Evolutionary conservation across 306 rosid genomes (phyloP).

Genomic region (Sesbania bispinosa): DNA sequence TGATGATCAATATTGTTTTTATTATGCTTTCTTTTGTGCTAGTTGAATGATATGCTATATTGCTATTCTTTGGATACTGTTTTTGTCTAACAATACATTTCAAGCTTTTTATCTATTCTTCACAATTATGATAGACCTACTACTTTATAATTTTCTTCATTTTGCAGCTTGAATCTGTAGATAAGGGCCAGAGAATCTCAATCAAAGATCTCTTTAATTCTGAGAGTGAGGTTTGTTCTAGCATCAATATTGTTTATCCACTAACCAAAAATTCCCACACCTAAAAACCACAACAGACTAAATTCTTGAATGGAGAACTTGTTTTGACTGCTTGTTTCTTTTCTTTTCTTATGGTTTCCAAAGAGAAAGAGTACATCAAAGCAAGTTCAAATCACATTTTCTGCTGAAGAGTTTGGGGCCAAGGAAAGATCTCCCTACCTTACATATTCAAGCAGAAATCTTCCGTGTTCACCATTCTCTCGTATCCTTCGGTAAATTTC

Average conservation of each 20-base stretch:
- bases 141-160: not conserved
- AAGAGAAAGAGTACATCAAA: constrained; percentile 47
- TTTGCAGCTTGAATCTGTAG: constrained; percentile 57
- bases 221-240: constrained; percentile 51
- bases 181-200: constrained; percentile 50
- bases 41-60: constrained; percentile 12
- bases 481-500: constrained; percentile 52
- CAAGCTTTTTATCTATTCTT: not conserved
- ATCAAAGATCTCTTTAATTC: constrained; percentile 47
- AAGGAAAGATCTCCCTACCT: constrained; percentile 49
- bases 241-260: constrained; percentile 12
- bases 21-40: constrained; percentile 18
- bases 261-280: constrained; percentile 7
- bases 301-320: not conserved
- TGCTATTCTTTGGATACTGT: not conserved
- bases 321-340: constrained; percentile 31
- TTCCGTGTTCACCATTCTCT: constrained; percentile 51
- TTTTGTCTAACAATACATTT: not conserved
- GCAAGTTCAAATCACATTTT: constrained; percentile 50
- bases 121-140: constrained; percentile 8
- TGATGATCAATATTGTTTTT: constrained; percentile 6
- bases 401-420: constrained; percentile 66
- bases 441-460: constrained; percentile 30
- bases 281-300: not conserved
- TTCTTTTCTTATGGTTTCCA: constrained; percentile 26